Conservation (phyloP, 768 basidiomycete species). For the Myochromella boudieri region DNA sequence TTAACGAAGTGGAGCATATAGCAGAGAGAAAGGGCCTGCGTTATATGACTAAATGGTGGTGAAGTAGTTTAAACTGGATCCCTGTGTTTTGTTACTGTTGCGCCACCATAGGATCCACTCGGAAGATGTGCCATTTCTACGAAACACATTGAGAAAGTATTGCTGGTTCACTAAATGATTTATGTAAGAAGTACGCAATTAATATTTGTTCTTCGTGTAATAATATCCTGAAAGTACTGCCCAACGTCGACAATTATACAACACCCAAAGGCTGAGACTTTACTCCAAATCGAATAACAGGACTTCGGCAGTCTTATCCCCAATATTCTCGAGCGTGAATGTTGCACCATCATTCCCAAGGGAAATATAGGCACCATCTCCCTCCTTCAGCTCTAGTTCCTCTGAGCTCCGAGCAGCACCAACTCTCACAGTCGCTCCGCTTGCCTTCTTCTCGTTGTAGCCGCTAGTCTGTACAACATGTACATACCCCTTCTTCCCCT, state of each 20-base stretch:
- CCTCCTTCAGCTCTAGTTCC: constrained; percentile 68
- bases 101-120: no score
- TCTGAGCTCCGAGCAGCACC: constrained; percentile 29
- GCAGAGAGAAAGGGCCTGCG: no score
- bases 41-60: no score
- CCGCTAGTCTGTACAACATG: constrained; percentile 87
- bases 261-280: not conserved
- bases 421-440: constrained; percentile 60
- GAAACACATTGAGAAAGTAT: no score
- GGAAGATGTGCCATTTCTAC: no score
- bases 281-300: constrained; percentile 78
- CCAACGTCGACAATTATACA: not conserved
- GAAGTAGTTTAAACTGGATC: no score
- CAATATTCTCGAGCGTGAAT: constrained; percentile 57
- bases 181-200: no score
- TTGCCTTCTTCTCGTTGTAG: constrained; percentile 59
- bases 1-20: no score
- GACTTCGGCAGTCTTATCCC: constrained; percentile 67
- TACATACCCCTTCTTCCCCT: constrained; percentile 67
- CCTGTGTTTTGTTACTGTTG: no score
- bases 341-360: constrained; percentile 43
- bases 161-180: no score
- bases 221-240: no score
- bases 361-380: constrained; percentile 81
- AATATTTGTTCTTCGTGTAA: no score